phyloP scores from a whole-genome alignment of 1,284 basidiomycete genomes.

The Pseudozyma thailandica region DNA sequence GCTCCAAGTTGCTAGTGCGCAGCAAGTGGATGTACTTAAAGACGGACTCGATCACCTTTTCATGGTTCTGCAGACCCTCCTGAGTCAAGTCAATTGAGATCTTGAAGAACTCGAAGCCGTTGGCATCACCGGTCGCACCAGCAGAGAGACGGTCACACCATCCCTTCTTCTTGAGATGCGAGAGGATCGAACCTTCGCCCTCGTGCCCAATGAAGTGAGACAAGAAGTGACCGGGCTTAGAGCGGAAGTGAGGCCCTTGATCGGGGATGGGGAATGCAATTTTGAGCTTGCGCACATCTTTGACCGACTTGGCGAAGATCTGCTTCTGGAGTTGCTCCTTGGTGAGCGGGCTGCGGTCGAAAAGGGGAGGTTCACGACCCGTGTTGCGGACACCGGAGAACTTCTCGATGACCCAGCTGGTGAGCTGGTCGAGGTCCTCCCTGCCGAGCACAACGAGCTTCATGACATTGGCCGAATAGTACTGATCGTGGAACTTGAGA shows the following conservation, averaged over 20 bases:
- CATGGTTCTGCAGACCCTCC: slow-evolving; percentile 87
- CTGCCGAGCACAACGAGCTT: slow-evolving; percentile 88
- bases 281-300: slow-evolving; percentile 87
- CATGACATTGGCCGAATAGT: slow-evolving; percentile 96
- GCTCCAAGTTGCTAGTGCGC: slow-evolving; percentile 76
- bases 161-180: slow-evolving; percentile 89
- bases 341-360: slow-evolving; percentile 77
- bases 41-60: slow-evolving; percentile 77
- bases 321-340: slow-evolving; percentile 74
- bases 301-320: slow-evolving; percentile 87
- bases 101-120: slow-evolving; percentile 91
- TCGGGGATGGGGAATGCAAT: slow-evolving; percentile 81
- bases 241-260: slow-evolving; percentile 77
- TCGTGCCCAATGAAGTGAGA: slow-evolving; percentile 94
- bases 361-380: slow-evolving; percentile 74
- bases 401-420: slow-evolving; percentile 76
- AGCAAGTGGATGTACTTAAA: slow-evolving; percentile 92
- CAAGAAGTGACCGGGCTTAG: slow-evolving; percentile 83
- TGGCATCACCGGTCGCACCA: slow-evolving; percentile 76
- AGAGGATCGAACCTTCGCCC: slow-evolving; percentile 90
- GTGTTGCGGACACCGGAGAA: slow-evolving; percentile 84
- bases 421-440: slow-evolving; percentile 84
- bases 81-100: slow-evolving; percentile 82
- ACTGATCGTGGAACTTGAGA: slow-evolving; percentile 91
- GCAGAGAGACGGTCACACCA: slow-evolving; percentile 86